Percentiles rank a stretch among this genome's conserved stretches.
phyloP scores from a whole-genome alignment of 2,329 filamentous ascomycete species.

The Leptosphaerulina australis region DNA sequence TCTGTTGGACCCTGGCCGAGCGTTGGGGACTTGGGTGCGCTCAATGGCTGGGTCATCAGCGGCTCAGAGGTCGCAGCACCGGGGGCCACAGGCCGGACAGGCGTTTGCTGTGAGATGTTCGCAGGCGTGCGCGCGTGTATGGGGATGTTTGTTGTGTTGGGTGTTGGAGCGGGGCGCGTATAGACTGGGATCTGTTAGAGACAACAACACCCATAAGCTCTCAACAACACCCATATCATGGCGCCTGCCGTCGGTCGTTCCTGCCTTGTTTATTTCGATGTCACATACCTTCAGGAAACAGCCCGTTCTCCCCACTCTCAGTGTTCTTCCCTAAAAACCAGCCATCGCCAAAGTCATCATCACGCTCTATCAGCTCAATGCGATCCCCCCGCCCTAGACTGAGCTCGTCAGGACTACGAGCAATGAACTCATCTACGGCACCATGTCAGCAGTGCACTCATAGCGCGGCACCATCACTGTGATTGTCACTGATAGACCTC shows the following conservation, averaged over 20 bases:
- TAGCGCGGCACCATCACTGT: background rate
- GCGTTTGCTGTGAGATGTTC: slow-evolving; percentile 26
- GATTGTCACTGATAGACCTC: background rate
- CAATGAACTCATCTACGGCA: slow-evolving; percentile 81
- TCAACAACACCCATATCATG: background rate
- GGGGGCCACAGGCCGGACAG: slow-evolving; percentile 18
- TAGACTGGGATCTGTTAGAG: slow-evolving; percentile 59
- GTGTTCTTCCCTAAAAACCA: slow-evolving; percentile 82
- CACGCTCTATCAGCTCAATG: slow-evolving; percentile 81
- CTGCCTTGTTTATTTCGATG: background rate
- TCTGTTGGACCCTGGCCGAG: slow-evolving; percentile 30
- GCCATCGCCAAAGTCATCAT: slow-evolving; percentile 87
- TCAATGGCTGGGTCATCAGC: slow-evolving; percentile 16
- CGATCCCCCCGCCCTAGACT: slow-evolving; percentile 83
- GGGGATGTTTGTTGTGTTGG: slow-evolving; percentile 35
- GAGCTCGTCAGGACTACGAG: slow-evolving; percentile 90
- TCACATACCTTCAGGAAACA: slow-evolving; percentile 77
- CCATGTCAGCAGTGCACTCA: slow-evolving; percentile 13
- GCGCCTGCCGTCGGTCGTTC: background rate
- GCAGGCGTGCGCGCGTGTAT: slow-evolving; percentile 41
- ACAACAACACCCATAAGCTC: slow-evolving; percentile 4
- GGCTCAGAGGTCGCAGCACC: slow-evolving; percentile 25
- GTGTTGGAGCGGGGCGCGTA: slow-evolving; percentile 63
- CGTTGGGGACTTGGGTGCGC: slow-evolving; percentile 19
- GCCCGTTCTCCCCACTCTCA: slow-evolving; percentile 73